Evolutionary conservation across 169 alveolate species (phyloP).

Genomic region (Plasmodium chabaudi): DNA sequence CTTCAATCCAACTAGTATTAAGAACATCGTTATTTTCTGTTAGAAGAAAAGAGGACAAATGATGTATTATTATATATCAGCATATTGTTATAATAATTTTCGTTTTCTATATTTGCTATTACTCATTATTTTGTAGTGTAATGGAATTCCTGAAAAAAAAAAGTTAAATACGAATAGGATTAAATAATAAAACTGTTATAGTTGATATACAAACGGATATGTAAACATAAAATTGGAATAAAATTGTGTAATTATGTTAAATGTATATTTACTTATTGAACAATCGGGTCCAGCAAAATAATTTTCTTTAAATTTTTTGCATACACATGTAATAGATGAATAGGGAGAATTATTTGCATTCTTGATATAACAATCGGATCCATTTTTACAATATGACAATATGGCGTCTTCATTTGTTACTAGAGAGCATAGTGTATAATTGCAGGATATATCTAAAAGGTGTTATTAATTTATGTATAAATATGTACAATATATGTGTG

Average conservation of each 20-base stretch:
- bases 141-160: conserved; percentile 36
- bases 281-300: conserved; percentile 75
- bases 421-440: conserved; percentile 20
- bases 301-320: conserved; percentile 42
- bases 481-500: background rate
- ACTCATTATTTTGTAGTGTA: conserved; percentile 64
- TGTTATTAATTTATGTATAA: background rate
- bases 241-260: background rate
- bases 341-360: conserved; percentile 8
- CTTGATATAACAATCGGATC: conserved; percentile 40
- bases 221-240: background rate
- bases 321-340: conserved; percentile 42
- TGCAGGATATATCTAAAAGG: conserved; percentile 20
- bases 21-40: conserved; percentile 63
- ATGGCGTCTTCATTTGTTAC: conserved; percentile 33
- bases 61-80: background rate
- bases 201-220: background rate
- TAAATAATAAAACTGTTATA: background rate
- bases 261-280: conserved; percentile 44
- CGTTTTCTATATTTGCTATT: background rate
- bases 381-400: conserved; percentile 62
- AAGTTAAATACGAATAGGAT: background rate
- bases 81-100: background rate
- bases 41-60: background rate
- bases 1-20: conserved; percentile 70